phyloP scores from a whole-genome alignment of 495 filamentous ascomycete genomes.

The Penicillium parvum region DNA sequence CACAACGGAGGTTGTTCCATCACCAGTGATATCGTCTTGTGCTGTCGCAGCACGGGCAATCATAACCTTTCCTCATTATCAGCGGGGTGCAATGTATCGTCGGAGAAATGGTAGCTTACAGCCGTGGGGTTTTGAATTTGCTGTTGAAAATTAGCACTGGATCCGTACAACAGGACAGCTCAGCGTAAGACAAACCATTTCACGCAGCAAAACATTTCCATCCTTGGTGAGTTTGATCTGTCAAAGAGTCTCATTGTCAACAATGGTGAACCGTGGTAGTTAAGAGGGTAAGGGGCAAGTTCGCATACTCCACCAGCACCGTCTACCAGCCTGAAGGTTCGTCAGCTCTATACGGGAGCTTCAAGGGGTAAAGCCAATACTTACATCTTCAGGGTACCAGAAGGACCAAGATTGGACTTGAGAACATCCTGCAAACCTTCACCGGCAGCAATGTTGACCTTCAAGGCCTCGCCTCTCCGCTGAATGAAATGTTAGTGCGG shows the following conservation, averaged over 20 bases:
- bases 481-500: conserved; percentile 47
- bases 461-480: conserved; percentile 92
- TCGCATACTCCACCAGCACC: conserved; percentile 83
- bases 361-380: conserved; percentile 16
- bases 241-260: conserved; percentile 15
- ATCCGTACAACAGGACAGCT: neutral
- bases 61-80: conserved; percentile 64
- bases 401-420: conserved; percentile 91
- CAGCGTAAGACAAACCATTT: conserved; percentile 68
- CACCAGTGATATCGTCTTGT: conserved; percentile 96
- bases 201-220: conserved; percentile 88
- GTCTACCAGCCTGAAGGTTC: conserved; percentile 74
- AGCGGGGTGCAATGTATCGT: conserved; percentile 19
- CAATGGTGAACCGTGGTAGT: conserved; percentile 3
- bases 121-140: conserved; percentile 86
- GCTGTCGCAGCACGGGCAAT: conserved; percentile 97
- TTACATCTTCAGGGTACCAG: conserved; percentile 95
- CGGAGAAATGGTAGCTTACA: conserved; percentile 43
- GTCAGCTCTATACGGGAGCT: conserved; percentile 25
- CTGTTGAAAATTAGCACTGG: conserved; percentile 39
- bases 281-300: conserved; percentile 10
- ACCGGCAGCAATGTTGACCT: conserved; percentile 93
- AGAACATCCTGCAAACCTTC: conserved; percentile 94
- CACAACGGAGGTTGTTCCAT: conserved; percentile 96
- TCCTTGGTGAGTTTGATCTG: conserved; percentile 99